Evolutionary conservation across 2,329 filamentous ascomycete species (phyloP).

Genomic region (Allantophomopsis cytisporea): DNA sequence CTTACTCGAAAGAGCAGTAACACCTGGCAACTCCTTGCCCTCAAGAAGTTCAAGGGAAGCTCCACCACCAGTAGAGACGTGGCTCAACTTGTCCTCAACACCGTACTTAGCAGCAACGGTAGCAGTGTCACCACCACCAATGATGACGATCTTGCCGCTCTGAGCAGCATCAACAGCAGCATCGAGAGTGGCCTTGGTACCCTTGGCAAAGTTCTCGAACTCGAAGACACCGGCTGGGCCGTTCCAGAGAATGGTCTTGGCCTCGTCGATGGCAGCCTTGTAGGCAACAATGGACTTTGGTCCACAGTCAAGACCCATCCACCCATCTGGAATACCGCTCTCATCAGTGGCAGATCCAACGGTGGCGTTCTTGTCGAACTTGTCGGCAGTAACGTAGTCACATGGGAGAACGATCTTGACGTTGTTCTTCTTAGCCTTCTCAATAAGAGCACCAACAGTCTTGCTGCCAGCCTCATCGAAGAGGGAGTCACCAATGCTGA

Average conservation of each 20-base stretch:
- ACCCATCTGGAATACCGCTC: constrained; percentile 87
- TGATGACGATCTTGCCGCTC: constrained; percentile 90
- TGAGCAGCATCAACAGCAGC: constrained; percentile 71
- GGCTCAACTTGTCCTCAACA: constrained; percentile 92
- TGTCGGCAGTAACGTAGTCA: constrained; percentile 93
- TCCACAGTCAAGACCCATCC: constrained; percentile 95
- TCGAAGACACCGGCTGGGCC: constrained; percentile 95
- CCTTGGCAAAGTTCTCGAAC: constrained; percentile 84
- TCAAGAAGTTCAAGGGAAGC: constrained; percentile 92
- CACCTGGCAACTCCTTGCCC: constrained; percentile 94
- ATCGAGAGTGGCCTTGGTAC: constrained; percentile 85
- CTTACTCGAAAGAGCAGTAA: constrained; percentile 75
- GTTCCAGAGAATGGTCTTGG: constrained; percentile 98
- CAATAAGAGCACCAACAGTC: constrained; percentile 74
- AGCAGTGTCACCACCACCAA: constrained; percentile 94
- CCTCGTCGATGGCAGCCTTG: constrained; percentile 72
- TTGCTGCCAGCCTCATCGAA: constrained; percentile 92
- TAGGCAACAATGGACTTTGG: constrained; percentile 79
- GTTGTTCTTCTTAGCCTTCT: constrained; percentile 93
- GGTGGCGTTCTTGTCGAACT: constrained; percentile 77
- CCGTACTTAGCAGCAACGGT: constrained; percentile 96
- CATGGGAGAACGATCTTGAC: constrained; percentile 91
- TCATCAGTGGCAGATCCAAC: constrained; percentile 72
- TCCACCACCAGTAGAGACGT: constrained; percentile 94
- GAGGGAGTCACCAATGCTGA: constrained; percentile 80